Percentiles rank a stretch among this genome's conserved stretches.
These are phyloP conservation scores for Magnusiomyces fungicola DNA, from an alignment of 1,139 yeast species.

Conservation along the genomic window DNA sequence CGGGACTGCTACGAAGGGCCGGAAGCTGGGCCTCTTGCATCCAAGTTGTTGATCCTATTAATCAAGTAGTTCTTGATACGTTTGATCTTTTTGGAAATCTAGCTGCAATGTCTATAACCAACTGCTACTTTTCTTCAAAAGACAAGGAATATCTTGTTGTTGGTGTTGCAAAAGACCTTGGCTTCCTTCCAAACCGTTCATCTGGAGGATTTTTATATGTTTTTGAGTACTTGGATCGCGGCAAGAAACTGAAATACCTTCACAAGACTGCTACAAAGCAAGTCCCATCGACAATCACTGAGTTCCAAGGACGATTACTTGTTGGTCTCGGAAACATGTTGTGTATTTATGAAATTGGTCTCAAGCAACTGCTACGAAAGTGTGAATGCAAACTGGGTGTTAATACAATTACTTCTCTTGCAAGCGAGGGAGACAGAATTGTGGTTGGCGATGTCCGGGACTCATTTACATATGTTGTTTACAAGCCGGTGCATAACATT, in stretches of 20 bases:
- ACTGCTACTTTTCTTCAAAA: conserved; percentile 35
- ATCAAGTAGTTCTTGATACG: conserved; percentile 36
- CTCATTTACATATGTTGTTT: conserved; percentile 54
- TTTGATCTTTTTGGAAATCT: conserved; percentile 40
- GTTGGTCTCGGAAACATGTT: conserved; percentile 51
- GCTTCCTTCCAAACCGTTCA: conserved; percentile 34
- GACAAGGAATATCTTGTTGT: conserved; percentile 40
- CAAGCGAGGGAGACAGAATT: conserved; percentile 51
- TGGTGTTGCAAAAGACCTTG: conserved; percentile 40
- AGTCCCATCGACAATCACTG: conserved; percentile 43
- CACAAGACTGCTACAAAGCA: conserved; percentile 57
- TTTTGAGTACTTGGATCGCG: conserved; percentile 37
- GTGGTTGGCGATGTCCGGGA: conserved; percentile 62
- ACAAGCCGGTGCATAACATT: conserved; percentile 41
- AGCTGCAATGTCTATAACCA: conserved; percentile 36
- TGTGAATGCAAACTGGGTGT: conserved; percentile 36
- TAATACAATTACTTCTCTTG: conserved; percentile 44
- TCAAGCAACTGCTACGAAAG: conserved; percentile 68
- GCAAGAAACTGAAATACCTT: conserved; percentile 40
- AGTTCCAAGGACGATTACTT: conserved; percentile 56
- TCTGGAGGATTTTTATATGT: conserved; percentile 38
- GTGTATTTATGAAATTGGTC: conserved; percentile 67
- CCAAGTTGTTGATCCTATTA: conserved; percentile 41
- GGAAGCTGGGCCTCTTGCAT: conserved; percentile 46
- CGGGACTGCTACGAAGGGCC: conserved; percentile 34